phyloP scores from a whole-genome alignment of 2,329 filamentous ascomycete genomes.

The Trichoderma semiorbis region DNA sequence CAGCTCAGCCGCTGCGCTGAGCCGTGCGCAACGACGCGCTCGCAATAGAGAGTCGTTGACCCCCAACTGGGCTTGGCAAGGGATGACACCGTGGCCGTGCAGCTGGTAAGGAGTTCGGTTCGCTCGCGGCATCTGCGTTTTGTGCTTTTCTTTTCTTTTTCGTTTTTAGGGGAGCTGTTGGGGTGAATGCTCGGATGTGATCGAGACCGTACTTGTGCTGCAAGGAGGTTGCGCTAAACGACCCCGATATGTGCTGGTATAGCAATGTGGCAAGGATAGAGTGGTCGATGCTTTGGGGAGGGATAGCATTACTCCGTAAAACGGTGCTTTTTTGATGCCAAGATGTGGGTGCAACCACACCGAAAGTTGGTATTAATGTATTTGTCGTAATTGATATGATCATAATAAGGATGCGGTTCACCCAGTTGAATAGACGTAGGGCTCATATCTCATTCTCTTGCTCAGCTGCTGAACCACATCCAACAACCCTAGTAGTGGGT shows the following conservation, averaged over 20 bases:
- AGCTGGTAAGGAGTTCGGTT: background rate
- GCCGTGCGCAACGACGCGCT: background rate
- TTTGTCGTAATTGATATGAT: background rate
- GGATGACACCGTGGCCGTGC: background rate
- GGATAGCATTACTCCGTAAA: background rate
- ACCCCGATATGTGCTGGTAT: background rate
- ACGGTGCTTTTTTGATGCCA: slow-evolving; percentile 4
- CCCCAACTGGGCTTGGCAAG: background rate
- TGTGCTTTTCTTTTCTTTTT: background rate
- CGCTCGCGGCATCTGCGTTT: background rate
- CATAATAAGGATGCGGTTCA: background rate
- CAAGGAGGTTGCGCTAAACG: background rate
- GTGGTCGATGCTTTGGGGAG: background rate
- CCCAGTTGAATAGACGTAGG: background rate
- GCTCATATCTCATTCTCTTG: background rate
- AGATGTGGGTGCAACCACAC: slow-evolving; percentile 12
- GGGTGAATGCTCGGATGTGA: background rate
- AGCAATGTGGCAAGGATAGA: background rate
- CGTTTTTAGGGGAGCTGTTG: background rate
- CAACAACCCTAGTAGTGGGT: too few relatives aligned
- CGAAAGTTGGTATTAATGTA: background rate
- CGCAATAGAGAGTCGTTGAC: background rate
- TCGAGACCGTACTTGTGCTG: background rate
- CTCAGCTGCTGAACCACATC: background rate
- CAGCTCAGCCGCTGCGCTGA: background rate